phyloP scores from a whole-genome alignment of 352 stramenopile species.

The Thalassiosira allenii region DNA sequence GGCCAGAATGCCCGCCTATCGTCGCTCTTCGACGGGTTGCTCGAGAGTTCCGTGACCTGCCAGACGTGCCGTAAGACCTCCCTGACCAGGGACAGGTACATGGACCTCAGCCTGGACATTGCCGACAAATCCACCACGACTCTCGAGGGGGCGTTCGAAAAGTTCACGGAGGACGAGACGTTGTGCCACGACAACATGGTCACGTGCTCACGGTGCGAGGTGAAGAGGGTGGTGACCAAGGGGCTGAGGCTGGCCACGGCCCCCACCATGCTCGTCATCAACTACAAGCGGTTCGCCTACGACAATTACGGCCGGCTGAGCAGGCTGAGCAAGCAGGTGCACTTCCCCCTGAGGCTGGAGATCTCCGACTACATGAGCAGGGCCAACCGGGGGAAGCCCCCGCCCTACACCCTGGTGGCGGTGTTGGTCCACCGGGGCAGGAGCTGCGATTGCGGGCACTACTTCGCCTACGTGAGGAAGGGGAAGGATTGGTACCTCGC shows the following conservation, averaged over 20 bases:
- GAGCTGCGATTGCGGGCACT: slow-evolving; percentile 82
- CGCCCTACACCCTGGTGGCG: slow-evolving; percentile 78
- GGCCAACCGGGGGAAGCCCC: slow-evolving; percentile 74
- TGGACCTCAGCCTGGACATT: slow-evolving; percentile 85
- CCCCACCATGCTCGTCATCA: slow-evolving; percentile 82
- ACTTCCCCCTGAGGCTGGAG: slow-evolving; percentile 76
- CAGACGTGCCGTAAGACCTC: slow-evolving; percentile 74
- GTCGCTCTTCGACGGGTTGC: slow-evolving; percentile 81
- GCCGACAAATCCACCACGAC: slow-evolving; percentile 63
- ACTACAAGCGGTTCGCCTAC: slow-evolving; percentile 85
- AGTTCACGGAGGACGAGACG: slow-evolving; percentile 83
- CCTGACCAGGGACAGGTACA: slow-evolving; percentile 83
- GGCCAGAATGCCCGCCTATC: slow-evolving; percentile 80
- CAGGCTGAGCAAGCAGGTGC: slow-evolving; percentile 75
- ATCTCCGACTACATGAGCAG: slow-evolving; percentile 82
- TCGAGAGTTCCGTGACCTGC: slow-evolving; percentile 81
- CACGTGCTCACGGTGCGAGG: slow-evolving; percentile 72
- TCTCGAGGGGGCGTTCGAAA: slow-evolving; percentile 69
- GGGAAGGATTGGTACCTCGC: slow-evolving; percentile 80
- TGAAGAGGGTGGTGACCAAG: slow-evolving; percentile 77
- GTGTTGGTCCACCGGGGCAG: slow-evolving; percentile 80
- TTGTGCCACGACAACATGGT: slow-evolving; percentile 81
- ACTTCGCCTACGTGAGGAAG: slow-evolving; percentile 81
- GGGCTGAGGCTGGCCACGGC: slow-evolving; percentile 77
- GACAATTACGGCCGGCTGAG: slow-evolving; percentile 74